These are phyloP conservation scores for Plicaturopsis crispa DNA, from an alignment of 768 basidiomycete species.

Conservation along the genomic window DNA sequence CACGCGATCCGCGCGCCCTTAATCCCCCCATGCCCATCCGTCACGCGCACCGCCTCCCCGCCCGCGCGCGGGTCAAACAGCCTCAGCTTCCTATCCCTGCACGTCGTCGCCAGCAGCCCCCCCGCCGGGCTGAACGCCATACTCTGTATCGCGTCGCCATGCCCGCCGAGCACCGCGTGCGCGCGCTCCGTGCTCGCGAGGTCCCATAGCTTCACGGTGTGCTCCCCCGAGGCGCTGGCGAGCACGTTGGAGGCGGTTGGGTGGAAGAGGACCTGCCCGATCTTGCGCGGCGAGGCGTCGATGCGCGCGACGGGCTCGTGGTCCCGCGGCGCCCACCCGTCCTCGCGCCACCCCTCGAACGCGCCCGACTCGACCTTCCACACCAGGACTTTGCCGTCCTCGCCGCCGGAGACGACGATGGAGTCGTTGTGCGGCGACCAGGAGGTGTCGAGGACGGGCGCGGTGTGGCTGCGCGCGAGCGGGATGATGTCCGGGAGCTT, in stretches of 20 bases:
- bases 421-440: slow-evolving; percentile 94
- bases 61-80: slow-evolving; percentile 87
- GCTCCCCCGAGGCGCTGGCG: slow-evolving; percentile 76
- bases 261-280: slow-evolving; percentile 92
- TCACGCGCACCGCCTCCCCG: slow-evolving; percentile 69
- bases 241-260: slow-evolving; percentile 85
- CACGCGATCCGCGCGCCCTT: slow-evolving; percentile 86
- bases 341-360: slow-evolving; percentile 83
- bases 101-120: slow-evolving; percentile 79
- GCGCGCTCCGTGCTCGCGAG: slow-evolving; percentile 66
- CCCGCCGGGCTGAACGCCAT: slow-evolving; percentile 79
- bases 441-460: slow-evolving; percentile 86
- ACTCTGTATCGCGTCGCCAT: slow-evolving; percentile 84
- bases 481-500: slow-evolving; percentile 92
- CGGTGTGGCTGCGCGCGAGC: slow-evolving; percentile 80
- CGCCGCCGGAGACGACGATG: slow-evolving; percentile 85
- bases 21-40: slow-evolving; percentile 89
- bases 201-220: slow-evolving; percentile 90
- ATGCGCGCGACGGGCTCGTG: slow-evolving; percentile 80
- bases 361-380: slow-evolving; percentile 68
- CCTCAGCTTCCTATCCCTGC: slow-evolving; percentile 85
- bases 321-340: slow-evolving; percentile 76
- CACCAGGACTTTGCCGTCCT: slow-evolving; percentile 90
- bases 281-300: slow-evolving; percentile 77
- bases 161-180: slow-evolving; percentile 55